Base-by-base conservation (phyloP, 2,329 filamentous ascomycete species). In the Exutisphaerella laricina region DNA sequence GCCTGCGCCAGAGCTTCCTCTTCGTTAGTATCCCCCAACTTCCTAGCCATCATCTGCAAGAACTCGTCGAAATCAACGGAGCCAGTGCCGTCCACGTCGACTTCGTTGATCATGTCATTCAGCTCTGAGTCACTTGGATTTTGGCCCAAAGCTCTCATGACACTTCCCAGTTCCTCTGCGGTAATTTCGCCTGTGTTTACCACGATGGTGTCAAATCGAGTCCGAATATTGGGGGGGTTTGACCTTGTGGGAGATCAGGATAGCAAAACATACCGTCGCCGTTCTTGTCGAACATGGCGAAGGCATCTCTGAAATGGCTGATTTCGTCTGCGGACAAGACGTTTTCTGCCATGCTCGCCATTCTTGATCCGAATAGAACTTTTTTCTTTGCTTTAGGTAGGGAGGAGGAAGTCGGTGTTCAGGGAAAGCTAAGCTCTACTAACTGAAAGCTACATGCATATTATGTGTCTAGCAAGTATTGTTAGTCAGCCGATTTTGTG, bases 31-130 rank as follows among this genome's bases (percentile, higher is more conserved):
- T 38, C 39, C 4, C 21, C 34, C 6, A 43, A 37, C 18, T 44
- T 42, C 21, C 45, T 41, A 5, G 45, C 42, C 48, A 50, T 50
- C 41, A 50, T 47, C 20, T 36, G 39, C 37, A 50, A 32, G 37
- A 50, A 50, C 36, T 50, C 48, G 29, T 48, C 41, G 16, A 50
- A 41, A 18, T 50, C 48, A 16, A 50, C 47, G 9, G 44, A 39
- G 12, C 48, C 48, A 26, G 41, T 45, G 34, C 45, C 41, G 21
- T 50, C 48, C 5, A 39, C 41, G 23, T 50, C 48, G 34, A 50
- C 48, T 41, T 50, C 48, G 28, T 45, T 38, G 12, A 50, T 32
- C 48, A 50, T 48, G 26, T 50, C 48, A 34, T 48, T 41, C 8
- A 50, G 39, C 28, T 50, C 48, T 18, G 39, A 31, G 8, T 50